phyloP scores from a whole-genome alignment of 108 stramenopile species.

The Mediolabrus comicus region DNA sequence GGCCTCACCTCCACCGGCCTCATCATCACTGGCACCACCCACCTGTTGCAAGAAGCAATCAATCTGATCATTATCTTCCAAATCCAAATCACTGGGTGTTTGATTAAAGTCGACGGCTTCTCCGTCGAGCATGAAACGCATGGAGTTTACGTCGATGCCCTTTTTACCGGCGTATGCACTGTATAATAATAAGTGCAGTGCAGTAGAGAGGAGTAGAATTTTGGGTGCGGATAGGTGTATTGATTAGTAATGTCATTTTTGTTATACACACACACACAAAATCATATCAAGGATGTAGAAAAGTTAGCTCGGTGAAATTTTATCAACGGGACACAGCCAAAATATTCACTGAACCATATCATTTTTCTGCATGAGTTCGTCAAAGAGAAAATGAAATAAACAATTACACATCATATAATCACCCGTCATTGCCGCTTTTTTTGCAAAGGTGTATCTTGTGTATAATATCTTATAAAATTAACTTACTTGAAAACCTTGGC shows the following conservation, averaged over 20 bases:
- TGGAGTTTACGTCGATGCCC: conserved; percentile 41
- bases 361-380: neutral
- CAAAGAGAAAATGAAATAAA: neutral
- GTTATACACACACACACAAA: neutral
- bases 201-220: neutral
- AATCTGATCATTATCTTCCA: conserved; percentile 81
- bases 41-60: conserved; percentile 59
- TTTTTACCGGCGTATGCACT: conserved; percentile 59
- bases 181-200: too few relatives aligned
- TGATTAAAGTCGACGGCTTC: conserved; percentile 48
- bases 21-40: conserved; percentile 6
- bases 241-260: neutral
- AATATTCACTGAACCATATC: neutral
- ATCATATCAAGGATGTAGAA: neutral
- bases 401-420: neutral
- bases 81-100: conserved; percentile 58
- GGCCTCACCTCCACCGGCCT: neutral
- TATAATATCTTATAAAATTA: too few relatives aligned
- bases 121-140: conserved; percentile 79
- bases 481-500: conserved; percentile 34
- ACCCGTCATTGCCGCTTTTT: neutral
- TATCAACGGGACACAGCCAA: neutral
- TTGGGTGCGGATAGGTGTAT: too few relatives aligned
- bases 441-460: too few relatives aligned
- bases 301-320: neutral